Evolutionary conservation across 2,329 filamentous ascomycete species (phyloP), one percentile per base, ranked within the genome.

Genomic region (Claviceps capensis): DNA sequence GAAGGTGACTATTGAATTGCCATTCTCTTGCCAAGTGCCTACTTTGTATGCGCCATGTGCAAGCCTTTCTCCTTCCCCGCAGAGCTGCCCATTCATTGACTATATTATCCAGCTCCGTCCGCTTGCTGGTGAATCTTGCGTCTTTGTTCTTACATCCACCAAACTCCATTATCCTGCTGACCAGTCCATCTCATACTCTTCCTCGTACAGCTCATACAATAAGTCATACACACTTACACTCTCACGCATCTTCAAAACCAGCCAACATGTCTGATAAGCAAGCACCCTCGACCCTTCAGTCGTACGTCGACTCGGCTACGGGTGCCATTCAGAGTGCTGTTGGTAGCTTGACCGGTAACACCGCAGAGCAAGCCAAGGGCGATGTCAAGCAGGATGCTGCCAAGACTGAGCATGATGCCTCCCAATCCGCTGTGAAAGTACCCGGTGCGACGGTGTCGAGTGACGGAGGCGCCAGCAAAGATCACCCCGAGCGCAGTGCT

Each of bases 371-470:
- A 74, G 66, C 69, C 50, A 69, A 86, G 70, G 83, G 81, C 61
- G 72, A 85, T 50, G 69, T 72, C 59, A 82, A 80, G 47, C 74
- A 90, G 70, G 69, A 78, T 60, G 74, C 82, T 65, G 85, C 81
- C 17, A 68, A 81, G 4, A 71, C 74, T 56, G 82, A 90, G 68
- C 72, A 89, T 60, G 79, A 86, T 50, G 78, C 83, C 57, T 93
- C 87, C 5, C 84, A 95, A 65, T 77, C 85, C 5, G 78, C 85
- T 16, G 76, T 76, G 58, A 91, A 88, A 67, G 65, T 85, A n/a
- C 88, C 86, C 4, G 82, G 85, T 54, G 73, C 83, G 64, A 80
- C 83, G 23, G 76, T 86, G 53, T 83, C 83, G 11, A 73, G 82
- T 49, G 78, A 81, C 0, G 88, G 88, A 47, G 84, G 82, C 38